Conservation (phyloP, 345 rosid species). For the Acer saccharum region DNA sequence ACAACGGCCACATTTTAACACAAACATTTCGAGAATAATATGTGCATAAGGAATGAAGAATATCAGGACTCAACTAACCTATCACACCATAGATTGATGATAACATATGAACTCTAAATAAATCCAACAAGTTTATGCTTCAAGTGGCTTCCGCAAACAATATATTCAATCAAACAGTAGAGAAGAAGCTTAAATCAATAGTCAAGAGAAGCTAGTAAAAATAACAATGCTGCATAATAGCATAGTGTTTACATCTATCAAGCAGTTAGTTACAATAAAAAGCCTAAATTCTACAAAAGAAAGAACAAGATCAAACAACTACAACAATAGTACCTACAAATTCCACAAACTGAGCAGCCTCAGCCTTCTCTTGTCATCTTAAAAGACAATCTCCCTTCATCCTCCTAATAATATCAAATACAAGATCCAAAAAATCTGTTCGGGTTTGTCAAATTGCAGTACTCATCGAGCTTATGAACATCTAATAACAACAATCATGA, state of each 20-base stretch:
- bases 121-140: not conserved
- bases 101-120: not conserved
- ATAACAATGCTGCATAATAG: constrained; percentile 16
- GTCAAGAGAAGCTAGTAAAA: constrained; percentile 12
- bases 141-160: not conserved
- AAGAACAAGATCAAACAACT: constrained; percentile 4
- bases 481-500: not conserved
- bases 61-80: not conserved
- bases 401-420: not conserved
- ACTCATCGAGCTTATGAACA: not conserved
- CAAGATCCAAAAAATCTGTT: not conserved
- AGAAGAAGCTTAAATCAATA: constrained; percentile 1
- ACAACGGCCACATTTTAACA: not conserved
- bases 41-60: not conserved
- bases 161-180: not conserved
- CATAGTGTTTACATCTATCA: constrained; percentile 21
- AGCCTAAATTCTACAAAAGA: constrained; percentile 17
- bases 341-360: constrained; percentile 9
- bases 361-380: not conserved
- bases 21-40: not conserved
- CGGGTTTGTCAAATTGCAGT: not conserved
- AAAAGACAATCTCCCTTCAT: not conserved
- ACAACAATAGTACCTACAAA: constrained; percentile 15
- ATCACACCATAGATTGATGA: not conserved
- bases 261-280: constrained; percentile 17